Evolutionary conservation across 2,329 filamentous ascomycete species (phyloP).

Genomic region (Scytalidium lignicola): DNA sequence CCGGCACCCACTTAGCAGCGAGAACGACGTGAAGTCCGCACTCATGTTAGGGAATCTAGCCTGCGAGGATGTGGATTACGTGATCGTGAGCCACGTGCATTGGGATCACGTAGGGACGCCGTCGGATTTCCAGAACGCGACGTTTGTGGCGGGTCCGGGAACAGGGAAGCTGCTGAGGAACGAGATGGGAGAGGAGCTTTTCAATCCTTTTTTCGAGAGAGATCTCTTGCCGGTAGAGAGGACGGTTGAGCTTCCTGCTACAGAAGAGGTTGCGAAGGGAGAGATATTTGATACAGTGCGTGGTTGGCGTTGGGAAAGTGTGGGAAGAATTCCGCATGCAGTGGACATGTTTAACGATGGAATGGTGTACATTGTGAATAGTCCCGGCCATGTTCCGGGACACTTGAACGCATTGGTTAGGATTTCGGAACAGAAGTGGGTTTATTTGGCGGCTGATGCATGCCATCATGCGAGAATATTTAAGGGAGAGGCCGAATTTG

Average conservation of each 20-base stretch:
- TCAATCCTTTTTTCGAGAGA: constrained; percentile 37
- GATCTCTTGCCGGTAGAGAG: constrained; percentile 34
- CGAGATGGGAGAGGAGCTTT: constrained; percentile 33
- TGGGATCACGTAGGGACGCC: constrained; percentile 55
- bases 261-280: constrained; percentile 7
- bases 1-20: constrained; percentile 37
- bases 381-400: constrained; percentile 44
- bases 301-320: constrained; percentile 32
- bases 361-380: constrained; percentile 39
- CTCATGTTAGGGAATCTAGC: constrained; percentile 32
- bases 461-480: constrained; percentile 47
- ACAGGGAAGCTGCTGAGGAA: constrained; percentile 34
- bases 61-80: constrained; percentile 11
- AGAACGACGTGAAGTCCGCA: constrained; percentile 37
- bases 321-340: constrained; percentile 37
- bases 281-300: constrained; percentile 6
- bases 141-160: constrained; percentile 46
- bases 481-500: constrained; percentile 45
- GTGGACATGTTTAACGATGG: constrained; percentile 43
- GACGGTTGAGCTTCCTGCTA: constrained; percentile 36
- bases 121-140: constrained; percentile 40
- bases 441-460: constrained; percentile 46
- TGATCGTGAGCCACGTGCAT: constrained; percentile 47
- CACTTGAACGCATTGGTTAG: constrained; percentile 45
- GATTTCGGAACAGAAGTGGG: constrained; percentile 32